Evolutionary conservation across 768 basidiomycete genomes (phyloP).

Genomic region (Phaeolepiota aurea): DNA sequence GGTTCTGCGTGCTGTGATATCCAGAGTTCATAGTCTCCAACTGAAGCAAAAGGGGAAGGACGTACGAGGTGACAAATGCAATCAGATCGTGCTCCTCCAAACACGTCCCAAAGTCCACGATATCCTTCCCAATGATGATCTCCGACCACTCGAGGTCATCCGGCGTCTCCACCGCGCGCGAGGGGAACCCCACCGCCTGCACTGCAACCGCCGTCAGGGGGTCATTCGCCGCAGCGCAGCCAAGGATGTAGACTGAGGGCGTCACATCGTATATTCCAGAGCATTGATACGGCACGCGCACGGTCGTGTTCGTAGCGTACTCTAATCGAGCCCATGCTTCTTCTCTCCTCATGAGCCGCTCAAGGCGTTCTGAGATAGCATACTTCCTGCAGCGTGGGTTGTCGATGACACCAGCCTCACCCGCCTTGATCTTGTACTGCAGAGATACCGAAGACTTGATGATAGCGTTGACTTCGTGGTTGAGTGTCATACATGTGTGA

Average conservation of each 20-base stretch:
- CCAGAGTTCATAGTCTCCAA: too few relatives aligned
- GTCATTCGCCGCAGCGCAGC: constrained; percentile 3
- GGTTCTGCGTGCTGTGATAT: neutral
- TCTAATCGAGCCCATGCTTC: constrained; percentile 8
- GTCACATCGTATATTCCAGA: constrained; percentile 11
- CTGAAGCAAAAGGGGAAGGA: neutral
- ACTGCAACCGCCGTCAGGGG: constrained; percentile 1
- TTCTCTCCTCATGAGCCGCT: constrained; percentile 5
- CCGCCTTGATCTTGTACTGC: constrained; percentile 6
- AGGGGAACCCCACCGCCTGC: constrained; percentile 4
- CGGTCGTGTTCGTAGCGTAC: constrained; percentile 5
- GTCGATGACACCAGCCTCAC: constrained; percentile 10
- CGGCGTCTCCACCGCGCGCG: neutral
- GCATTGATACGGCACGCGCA: constrained; percentile 7
- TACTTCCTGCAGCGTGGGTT: constrained; percentile 7
- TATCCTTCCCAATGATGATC: constrained; percentile 5
- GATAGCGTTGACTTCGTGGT: constrained; percentile 4
- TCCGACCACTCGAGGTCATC: constrained; percentile 2
- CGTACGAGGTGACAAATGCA: constrained; percentile 9
- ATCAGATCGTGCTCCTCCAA: constrained; percentile 14
- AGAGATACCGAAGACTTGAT: constrained; percentile 4
- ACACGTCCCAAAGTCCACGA: constrained; percentile 12
- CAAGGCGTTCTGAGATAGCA: constrained; percentile 6
- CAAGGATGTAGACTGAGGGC: constrained; percentile 6
- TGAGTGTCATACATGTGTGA: constrained; percentile 4